Evolutionary conservation across 331 rosid genomes (phyloP).

Genomic region (Acacia concinna): DNA sequence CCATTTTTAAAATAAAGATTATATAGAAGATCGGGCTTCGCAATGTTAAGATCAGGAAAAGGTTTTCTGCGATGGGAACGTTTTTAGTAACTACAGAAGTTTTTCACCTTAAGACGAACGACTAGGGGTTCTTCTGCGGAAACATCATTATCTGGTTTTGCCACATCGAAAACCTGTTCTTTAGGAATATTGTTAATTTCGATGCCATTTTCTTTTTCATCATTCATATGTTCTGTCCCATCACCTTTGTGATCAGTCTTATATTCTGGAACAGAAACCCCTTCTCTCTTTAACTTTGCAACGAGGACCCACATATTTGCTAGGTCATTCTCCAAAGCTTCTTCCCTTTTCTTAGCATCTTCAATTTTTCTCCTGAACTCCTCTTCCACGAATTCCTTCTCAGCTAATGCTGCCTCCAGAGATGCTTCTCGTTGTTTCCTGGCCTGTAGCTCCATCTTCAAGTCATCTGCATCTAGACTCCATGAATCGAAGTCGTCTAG

Average conservation of each 20-base stretch:
- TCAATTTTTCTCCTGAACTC: slow-evolving; percentile 81
- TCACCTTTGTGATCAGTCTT: slow-evolving; percentile 56
- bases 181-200: slow-evolving; percentile 38
- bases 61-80: not conserved
- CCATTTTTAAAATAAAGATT: not conserved
- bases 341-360: slow-evolving; percentile 92
- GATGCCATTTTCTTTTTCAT: slow-evolving; percentile 37
- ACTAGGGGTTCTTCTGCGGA: slow-evolving; percentile 79
- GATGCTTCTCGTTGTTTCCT: slow-evolving; percentile 94
- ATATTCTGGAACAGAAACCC: slow-evolving; percentile 62
- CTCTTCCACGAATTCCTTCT: slow-evolving; percentile 83
- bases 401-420: slow-evolving; percentile 90
- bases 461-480: slow-evolving; percentile 79
- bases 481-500: slow-evolving; percentile 74
- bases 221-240: slow-evolving; percentile 43
- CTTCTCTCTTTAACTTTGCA: slow-evolving; percentile 94
- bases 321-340: slow-evolving; percentile 93
- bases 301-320: slow-evolving; percentile 99
- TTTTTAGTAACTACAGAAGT: not conserved
- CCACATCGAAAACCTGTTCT: slow-evolving; percentile 55
- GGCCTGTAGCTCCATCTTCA: slow-evolving; percentile 86
- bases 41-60: not conserved
- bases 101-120: slow-evolving; percentile 89
- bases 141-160: slow-evolving; percentile 55
- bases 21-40: not conserved